Conservation (phyloP, 371 early-diverging fungal species). For the Lichtheimia hyalospora region DNA sequence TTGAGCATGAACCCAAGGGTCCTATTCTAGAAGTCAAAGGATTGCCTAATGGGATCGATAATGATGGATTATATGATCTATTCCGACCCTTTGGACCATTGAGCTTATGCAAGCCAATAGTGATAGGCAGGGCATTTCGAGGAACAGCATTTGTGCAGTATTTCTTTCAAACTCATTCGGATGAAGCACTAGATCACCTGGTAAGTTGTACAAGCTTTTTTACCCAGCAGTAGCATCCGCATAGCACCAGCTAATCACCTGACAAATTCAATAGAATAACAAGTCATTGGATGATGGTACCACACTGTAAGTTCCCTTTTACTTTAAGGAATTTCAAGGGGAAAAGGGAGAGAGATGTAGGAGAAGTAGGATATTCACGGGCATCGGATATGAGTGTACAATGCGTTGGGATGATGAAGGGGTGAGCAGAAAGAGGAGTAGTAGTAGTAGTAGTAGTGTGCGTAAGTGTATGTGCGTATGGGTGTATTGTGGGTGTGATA, state of each 20-base stretch:
- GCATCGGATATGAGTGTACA: background rate
- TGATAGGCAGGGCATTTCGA: constrained; percentile 21
- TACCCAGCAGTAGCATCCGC: background rate
- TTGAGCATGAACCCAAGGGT: constrained; percentile 24
- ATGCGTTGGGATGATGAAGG: too few species aligned
- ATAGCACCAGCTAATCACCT: constrained; percentile 4
- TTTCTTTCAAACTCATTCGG: constrained; percentile 32
- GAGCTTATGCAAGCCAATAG: constrained; percentile 29
- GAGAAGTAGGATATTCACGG: background rate
- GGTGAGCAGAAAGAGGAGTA: too few species aligned
- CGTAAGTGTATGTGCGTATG: too few species aligned
- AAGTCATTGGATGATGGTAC: constrained; percentile 12
- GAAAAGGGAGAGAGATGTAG: background rate
- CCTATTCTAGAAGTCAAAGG: constrained; percentile 33
- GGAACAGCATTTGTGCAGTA: constrained; percentile 38
- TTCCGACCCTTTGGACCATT: constrained; percentile 48
- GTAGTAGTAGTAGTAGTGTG: too few species aligned
- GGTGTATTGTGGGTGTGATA: too few species aligned
- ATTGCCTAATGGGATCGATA: constrained; percentile 24
- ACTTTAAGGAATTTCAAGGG: background rate
- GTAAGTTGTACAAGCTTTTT: constrained; percentile 18
- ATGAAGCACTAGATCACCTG: constrained; percentile 26
- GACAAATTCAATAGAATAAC: constrained; percentile 6
- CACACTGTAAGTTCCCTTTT: constrained; percentile 13
- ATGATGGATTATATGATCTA: constrained; percentile 27